These are phyloP conservation scores for Crotalaria pallida DNA, from an alignment of 306 rosid genomes.

Conservation along the genomic window DNA sequence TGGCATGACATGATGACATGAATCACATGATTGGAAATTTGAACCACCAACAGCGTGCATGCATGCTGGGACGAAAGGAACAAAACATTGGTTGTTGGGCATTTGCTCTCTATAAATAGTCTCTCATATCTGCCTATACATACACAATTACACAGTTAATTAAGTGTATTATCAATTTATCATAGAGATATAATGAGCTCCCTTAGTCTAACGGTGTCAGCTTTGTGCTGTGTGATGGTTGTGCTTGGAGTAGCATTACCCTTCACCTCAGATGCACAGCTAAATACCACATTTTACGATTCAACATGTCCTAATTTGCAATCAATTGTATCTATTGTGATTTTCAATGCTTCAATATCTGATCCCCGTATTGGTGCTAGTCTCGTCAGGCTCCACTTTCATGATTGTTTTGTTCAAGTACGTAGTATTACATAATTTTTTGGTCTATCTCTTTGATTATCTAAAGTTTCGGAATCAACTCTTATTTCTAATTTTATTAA, in stretches of 20 bases:
- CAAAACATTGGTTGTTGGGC: too few species aligned
- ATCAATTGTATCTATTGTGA: slow-evolving; percentile 3
- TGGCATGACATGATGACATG: too few species aligned
- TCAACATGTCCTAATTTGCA: slow-evolving; percentile 22
- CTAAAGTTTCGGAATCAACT: too few species aligned
- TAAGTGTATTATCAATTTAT: too few species aligned
- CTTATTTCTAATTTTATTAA: background rate
- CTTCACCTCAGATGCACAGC: slow-evolving; percentile 17
- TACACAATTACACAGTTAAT: background rate
- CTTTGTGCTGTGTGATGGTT: slow-evolving; percentile 3
- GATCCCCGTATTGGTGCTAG: slow-evolving; percentile 38
- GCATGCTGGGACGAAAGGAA: too few species aligned
- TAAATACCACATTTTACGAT: slow-evolving; percentile 26
- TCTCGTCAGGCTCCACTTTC: slow-evolving; percentile 44
- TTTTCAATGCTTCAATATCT: background rate
- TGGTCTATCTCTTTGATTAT: too few species aligned
- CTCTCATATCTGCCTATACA: background rate
- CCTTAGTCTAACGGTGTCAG: background rate
- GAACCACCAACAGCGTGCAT: too few species aligned
- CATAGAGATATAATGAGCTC: background rate
- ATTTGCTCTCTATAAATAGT: background rate
- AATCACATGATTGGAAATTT: too few species aligned
- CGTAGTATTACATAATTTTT: background rate
- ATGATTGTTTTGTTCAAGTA: slow-evolving; percentile 54
- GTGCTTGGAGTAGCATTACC: slow-evolving; percentile 12